phyloP scores from a whole-genome alignment of 192 early-diverging fungal genomes.

The Chytriomyces sp. region DNA sequence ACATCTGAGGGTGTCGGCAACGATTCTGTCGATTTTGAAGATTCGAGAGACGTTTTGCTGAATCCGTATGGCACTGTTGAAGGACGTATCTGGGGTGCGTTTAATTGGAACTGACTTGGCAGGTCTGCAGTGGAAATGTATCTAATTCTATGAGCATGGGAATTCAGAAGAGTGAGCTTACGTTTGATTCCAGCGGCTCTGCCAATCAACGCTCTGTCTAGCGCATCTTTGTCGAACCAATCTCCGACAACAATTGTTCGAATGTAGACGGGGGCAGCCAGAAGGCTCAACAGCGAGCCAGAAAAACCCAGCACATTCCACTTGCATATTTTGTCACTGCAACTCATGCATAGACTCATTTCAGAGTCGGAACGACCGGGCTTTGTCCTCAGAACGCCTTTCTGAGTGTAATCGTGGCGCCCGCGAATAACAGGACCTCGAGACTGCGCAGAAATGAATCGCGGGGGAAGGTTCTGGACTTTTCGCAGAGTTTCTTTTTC shows the following conservation, averaged over 20 bases:
- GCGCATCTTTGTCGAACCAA: constrained; percentile 61
- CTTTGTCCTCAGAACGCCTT: constrained; percentile 77
- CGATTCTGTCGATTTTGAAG: neutral
- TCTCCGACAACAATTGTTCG: constrained; percentile 70
- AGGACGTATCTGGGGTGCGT: too few species aligned
- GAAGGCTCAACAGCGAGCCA: constrained; percentile 69
- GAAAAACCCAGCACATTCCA: constrained; percentile 86
- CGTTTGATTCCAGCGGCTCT: constrained; percentile 52
- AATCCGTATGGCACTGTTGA: neutral
- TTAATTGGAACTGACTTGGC: too few species aligned
- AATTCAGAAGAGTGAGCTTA: neutral
- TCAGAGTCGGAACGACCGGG: constrained; percentile 75
- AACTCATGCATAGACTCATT: constrained; percentile 72
- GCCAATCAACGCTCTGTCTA: constrained; percentile 70
- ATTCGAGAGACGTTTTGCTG: constrained; percentile 5
- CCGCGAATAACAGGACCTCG: constrained; percentile 56
- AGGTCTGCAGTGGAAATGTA: too few species aligned
- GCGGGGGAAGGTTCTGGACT: neutral
- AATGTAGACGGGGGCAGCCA: constrained; percentile 71
- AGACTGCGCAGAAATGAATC: constrained; percentile 1
- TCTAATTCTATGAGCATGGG: too few species aligned
- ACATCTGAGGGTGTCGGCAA: constrained; percentile 3
- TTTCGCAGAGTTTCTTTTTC: too few species aligned
- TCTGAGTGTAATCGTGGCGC: constrained; percentile 57
- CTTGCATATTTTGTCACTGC: constrained; percentile 88